phyloP scores from a whole-genome alignment of 2,329 filamentous ascomycete genomes.

The Periconia sp. region DNA sequence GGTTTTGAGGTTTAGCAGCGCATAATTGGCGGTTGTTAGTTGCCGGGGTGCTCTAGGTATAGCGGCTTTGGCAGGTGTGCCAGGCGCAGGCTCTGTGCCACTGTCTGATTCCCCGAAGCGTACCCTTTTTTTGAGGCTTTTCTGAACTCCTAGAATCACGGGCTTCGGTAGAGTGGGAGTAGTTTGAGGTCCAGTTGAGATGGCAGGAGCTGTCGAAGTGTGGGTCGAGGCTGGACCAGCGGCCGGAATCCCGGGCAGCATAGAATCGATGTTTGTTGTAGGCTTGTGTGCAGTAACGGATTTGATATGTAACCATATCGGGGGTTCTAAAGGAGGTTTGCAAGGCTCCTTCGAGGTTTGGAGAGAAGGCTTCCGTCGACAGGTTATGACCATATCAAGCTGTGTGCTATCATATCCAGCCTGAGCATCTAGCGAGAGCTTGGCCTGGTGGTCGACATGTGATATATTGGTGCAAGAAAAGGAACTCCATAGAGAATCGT shows the following conservation, averaged over 20 bases:
- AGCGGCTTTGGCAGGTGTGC: not conserved
- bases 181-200: not conserved
- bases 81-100: not conserved
- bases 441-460: conserved; percentile 11
- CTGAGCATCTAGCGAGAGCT: conserved; percentile 6
- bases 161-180: not conserved
- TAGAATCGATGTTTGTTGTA: not conserved
- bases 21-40: not conserved
- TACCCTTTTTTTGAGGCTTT: conserved; percentile 1
- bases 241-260: not conserved
- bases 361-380: conserved; percentile 1
- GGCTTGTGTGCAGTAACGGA: conserved; percentile 6
- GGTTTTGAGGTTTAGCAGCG: conserved; percentile 8
- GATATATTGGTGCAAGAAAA: conserved; percentile 13
- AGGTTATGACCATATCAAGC: conserved; percentile 13
- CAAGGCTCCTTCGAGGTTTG: not conserved
- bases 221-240: not conserved
- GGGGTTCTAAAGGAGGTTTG: not conserved
- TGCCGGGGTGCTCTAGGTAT: not conserved
- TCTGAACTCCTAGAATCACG: not conserved
- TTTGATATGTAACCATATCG: conserved; percentile 11
- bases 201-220: not conserved
- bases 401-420: conserved; percentile 3
- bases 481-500: conserved; percentile 6
- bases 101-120: not conserved